phyloP scores from a whole-genome alignment of 306 rosid genomes.

The Gillenia trifoliata region DNA sequence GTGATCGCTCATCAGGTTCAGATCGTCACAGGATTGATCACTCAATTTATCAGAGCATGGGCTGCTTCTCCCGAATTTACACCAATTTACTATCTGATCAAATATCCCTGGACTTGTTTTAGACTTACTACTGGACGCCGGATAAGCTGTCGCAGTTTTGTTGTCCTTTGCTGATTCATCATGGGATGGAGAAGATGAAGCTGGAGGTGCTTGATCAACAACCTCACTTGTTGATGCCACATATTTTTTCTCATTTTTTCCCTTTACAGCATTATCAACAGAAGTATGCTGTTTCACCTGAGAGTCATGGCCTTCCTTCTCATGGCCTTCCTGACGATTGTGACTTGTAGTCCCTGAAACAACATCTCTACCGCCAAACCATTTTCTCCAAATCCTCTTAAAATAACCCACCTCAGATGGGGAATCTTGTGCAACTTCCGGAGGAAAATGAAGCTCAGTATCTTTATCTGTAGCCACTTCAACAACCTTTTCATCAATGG shows the following conservation, averaged over 20 bases:
- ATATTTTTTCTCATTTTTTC: slow-evolving; percentile 20
- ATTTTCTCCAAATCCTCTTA: slow-evolving; percentile 30
- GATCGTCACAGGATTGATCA: slow-evolving; percentile 25
- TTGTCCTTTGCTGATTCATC: slow-evolving; percentile 27
- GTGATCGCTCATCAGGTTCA: slow-evolving; percentile 13
- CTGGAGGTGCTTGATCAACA: slow-evolving; percentile 29
- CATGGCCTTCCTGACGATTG: slow-evolving; percentile 30
- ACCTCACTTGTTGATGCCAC: slow-evolving; percentile 28
- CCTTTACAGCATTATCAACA: slow-evolving; percentile 10
- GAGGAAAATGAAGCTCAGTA: slow-evolving; percentile 13
- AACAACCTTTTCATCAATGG: slow-evolving; percentile 15
- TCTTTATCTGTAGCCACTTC: slow-evolving; percentile 13
- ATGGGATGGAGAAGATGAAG: slow-evolving; percentile 23
- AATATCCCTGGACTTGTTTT: slow-evolving; percentile 32
- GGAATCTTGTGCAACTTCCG: slow-evolving; percentile 12
- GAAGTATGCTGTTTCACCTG: not conserved
- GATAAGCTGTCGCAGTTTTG: slow-evolving; percentile 25
- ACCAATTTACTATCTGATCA: slow-evolving; percentile 37
- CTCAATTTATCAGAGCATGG: slow-evolving; percentile 21
- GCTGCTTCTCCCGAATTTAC: slow-evolving; percentile 36
- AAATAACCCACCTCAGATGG: slow-evolving; percentile 31
- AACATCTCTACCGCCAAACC: slow-evolving; percentile 21
- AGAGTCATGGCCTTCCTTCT: slow-evolving; percentile 23
- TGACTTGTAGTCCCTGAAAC: slow-evolving; percentile 26
- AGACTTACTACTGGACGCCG: slow-evolving; percentile 13